Evolutionary conservation across 345 rosid species (phyloP).

Genomic region (Trapa bicornis): DNA sequence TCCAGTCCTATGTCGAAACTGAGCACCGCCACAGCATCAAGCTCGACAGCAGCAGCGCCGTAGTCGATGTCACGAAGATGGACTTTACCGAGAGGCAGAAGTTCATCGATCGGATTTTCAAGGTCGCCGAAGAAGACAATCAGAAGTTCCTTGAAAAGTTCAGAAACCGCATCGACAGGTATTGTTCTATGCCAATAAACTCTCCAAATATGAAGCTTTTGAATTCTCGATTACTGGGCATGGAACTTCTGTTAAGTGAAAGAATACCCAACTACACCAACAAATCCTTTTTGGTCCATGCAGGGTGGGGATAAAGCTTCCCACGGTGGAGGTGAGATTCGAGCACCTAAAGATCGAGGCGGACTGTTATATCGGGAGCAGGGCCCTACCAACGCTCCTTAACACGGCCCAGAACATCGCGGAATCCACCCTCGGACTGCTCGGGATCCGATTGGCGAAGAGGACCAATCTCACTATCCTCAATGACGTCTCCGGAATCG

Average conservation of each 20-base stretch:
- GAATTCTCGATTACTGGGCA: too few species aligned
- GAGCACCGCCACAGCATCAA: constrained; percentile 16
- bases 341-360: constrained; percentile 57
- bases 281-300: neutral
- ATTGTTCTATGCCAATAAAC: constrained; percentile 8
- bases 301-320: constrained; percentile 79
- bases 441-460: constrained; percentile 54
- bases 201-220: too few species aligned
- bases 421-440: constrained; percentile 45
- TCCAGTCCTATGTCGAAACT: constrained; percentile 32
- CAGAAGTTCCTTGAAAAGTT: constrained; percentile 63
- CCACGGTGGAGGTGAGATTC: constrained; percentile 69
- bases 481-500: constrained; percentile 55
- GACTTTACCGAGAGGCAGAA: constrained; percentile 48
- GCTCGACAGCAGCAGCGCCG: constrained; percentile 18
- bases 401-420: constrained; percentile 55
- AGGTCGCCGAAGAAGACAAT: constrained; percentile 81
- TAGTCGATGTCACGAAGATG: constrained; percentile 66
- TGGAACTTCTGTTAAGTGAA: too few species aligned
- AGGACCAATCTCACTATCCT: constrained; percentile 65
- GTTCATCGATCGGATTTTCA: constrained; percentile 63
- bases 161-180: constrained; percentile 66
- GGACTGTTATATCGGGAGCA: constrained; percentile 53
- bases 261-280: too few species aligned
- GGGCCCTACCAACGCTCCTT: constrained; percentile 79